Evolutionary conservation across 192 early-diverging fungal genomes (phyloP).

Genomic region (Globomyces pollinis-pini): DNA sequence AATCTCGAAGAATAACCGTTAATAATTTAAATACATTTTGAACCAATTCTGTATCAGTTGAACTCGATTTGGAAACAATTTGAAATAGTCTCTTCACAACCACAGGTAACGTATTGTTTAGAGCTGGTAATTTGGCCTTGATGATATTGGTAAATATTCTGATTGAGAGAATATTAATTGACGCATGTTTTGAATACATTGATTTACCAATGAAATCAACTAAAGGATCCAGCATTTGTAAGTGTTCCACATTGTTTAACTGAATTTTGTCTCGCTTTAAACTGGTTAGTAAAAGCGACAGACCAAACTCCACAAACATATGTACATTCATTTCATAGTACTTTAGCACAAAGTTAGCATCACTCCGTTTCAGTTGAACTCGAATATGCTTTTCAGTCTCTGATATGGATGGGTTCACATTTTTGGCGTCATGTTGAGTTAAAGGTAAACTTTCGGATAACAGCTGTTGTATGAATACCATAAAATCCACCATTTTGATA

Average conservation of each 20-base stretch:
- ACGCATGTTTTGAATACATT: constrained; percentile 73
- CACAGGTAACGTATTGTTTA: constrained; percentile 57
- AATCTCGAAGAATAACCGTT: constrained; percentile 71
- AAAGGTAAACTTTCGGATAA: constrained; percentile 79
- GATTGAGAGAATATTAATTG: constrained; percentile 58
- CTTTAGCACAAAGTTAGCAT: constrained; percentile 52
- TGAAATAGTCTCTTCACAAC: constrained; percentile 73
- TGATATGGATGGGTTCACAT: constrained; percentile 40
- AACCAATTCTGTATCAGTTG: constrained; percentile 50
- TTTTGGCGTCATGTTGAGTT: constrained; percentile 49
- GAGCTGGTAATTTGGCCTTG: constrained; percentile 62
- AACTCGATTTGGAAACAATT: constrained; percentile 57
- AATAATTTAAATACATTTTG: constrained; percentile 80
- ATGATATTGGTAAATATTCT: constrained; percentile 68
- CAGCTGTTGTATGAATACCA: constrained; percentile 78
- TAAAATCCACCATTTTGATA: constrained; percentile 56
- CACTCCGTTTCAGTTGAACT: constrained; percentile 63
- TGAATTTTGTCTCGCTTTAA: constrained; percentile 41
- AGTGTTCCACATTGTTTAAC: constrained; percentile 42
- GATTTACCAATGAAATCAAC: constrained; percentile 71
- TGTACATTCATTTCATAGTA: constrained; percentile 81
- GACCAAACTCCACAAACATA: constrained; percentile 88
- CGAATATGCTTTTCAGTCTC: constrained; percentile 54
- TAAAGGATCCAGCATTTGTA: constrained; percentile 72
- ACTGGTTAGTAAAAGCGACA: constrained; percentile 69